Conservation (phyloP, 225 moss, liverwort and hornwort species). For the Lunularia cruciata region DNA sequence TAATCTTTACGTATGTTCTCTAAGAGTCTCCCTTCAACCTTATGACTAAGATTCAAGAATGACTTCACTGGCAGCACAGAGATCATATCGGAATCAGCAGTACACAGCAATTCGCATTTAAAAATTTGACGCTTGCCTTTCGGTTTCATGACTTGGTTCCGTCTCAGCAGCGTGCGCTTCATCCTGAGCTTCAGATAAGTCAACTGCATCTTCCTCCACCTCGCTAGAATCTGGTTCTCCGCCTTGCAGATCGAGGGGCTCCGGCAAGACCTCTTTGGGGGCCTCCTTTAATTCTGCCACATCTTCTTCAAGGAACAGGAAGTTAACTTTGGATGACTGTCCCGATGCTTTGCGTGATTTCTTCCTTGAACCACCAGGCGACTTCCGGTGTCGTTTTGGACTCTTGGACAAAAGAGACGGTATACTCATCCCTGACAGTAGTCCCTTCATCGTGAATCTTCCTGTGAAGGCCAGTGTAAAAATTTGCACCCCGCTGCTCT, state of each 20-base stretch:
- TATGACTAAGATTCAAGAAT: too few relatives aligned
- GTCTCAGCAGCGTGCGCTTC: neutral
- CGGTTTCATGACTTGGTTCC: neutral
- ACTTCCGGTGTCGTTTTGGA: constrained; percentile 33
- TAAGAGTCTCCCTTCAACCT: too few relatives aligned
- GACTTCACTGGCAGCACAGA: too few relatives aligned
- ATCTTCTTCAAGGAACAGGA: neutral
- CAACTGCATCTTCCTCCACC: neutral
- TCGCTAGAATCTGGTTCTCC: constrained; percentile 1
- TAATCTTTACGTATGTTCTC: too few relatives aligned
- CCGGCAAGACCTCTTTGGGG: neutral
- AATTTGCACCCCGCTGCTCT: too few relatives aligned
- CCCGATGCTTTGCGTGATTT: constrained; percentile 10
- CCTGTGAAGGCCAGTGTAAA: neutral
- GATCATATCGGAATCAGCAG: too few relatives aligned
- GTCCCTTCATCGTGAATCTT: constrained; percentile 36
- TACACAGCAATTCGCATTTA: too few relatives aligned
- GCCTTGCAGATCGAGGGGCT: neutral
- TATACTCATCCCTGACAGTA: constrained; percentile 35
- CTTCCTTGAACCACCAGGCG: constrained; percentile 10
- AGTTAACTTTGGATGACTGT: neutral
- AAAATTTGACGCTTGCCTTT: too few relatives aligned
- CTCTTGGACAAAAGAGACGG: constrained; percentile 30
- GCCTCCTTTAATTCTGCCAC: neutral
- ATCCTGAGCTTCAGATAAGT: neutral